Base-by-base conservation (phyloP, 2,329 filamentous ascomycete species). In the Phaeosphaeriaceae sp. region DNA sequence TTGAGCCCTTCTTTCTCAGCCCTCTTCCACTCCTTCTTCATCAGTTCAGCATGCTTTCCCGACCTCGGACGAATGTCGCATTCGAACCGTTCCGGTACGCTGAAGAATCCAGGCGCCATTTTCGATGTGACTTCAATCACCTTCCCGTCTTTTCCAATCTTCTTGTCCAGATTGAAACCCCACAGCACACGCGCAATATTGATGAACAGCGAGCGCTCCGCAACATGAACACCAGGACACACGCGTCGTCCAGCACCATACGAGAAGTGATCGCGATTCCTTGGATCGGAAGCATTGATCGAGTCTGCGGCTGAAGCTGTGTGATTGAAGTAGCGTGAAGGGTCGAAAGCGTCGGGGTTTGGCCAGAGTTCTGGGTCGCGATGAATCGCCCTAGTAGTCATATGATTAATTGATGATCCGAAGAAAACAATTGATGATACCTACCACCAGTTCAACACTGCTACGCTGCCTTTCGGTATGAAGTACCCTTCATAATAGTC, bases 401-500 rank as follows among this genome's bases (percentile, higher is more conserved):
- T 10, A 49, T 22, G 9, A 32, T 53, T 11, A 60, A 40, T 24
- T n/a, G 13, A 26, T 9, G 15, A 7, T 17, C 32, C 2, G 13
- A 32, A 15, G 26, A 13, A 0, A 23, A 1, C 30, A 8, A 56
- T 1, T 19, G 22, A 24, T 3, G 11, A 17, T 9, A 61, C 66
- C 55, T 64, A 73, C 73, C 72, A 76, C 70, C 72, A 76, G 42
- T 76, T 77, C 48, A 77, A 24, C 4, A 76, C 67, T 1, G 70
- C 69, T 0, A 75, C 68, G 17, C 65, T 63, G 2, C 76, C 78
- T 55, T 79, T 79, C 0, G 78, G 79, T 7, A 81, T 73, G 51
- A 75, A 75, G 49, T 73, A 72, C 1, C 77, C 83, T 67, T 71
- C 66, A 50, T 77, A 77, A 69, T 68, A 75, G 51, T 76, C 74